Percentiles rank a stretch among this genome's conserved stretches.
These are phyloP conservation scores for Mesembryanthemum crystallinum DNA, from an alignment of 148 eudicot species.

Conservation along the genomic window DNA sequence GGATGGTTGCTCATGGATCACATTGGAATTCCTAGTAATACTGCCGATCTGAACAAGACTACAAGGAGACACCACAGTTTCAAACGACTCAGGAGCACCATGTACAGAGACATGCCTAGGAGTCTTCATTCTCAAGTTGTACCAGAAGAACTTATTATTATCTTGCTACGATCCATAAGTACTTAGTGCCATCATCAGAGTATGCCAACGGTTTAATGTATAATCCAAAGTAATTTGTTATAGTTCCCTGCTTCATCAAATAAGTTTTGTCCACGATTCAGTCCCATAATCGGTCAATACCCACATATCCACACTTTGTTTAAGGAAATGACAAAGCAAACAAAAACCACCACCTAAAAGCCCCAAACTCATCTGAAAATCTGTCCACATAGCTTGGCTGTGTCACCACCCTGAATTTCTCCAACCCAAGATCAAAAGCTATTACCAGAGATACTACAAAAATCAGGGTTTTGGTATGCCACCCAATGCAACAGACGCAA, in stretches of 20 bases:
- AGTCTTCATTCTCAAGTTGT: slow-evolving; percentile 14
- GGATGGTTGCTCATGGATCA: not conserved
- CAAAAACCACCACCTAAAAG: not conserved
- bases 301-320: slow-evolving; percentile 10
- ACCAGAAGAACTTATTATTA: slow-evolving; percentile 20
- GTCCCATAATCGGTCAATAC: not conserved
- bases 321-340: slow-evolving; percentile 10
- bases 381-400: slow-evolving; percentile 8
- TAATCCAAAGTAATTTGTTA: not conserved
- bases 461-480: slow-evolving; percentile 2
- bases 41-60: slow-evolving; percentile 8
- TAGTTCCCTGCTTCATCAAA: not conserved
- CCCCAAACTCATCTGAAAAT: slow-evolving; percentile 16
- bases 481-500: slow-evolving; percentile 14
- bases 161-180: slow-evolving; percentile 23
- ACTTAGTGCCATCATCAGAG: slow-evolving; percentile 14
- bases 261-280: not conserved
- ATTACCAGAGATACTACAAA: not conserved
- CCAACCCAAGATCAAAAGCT: slow-evolving; percentile 7
- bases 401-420: slow-evolving; percentile 4
- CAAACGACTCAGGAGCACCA: slow-evolving; percentile 15
- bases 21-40: not conserved
- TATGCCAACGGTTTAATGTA: slow-evolving; percentile 17
- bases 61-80: slow-evolving; percentile 1
- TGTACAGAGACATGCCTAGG: not conserved